Conservation (phyloP, 129 eudicot species). For the Flaveria ramosissima region DNA sequence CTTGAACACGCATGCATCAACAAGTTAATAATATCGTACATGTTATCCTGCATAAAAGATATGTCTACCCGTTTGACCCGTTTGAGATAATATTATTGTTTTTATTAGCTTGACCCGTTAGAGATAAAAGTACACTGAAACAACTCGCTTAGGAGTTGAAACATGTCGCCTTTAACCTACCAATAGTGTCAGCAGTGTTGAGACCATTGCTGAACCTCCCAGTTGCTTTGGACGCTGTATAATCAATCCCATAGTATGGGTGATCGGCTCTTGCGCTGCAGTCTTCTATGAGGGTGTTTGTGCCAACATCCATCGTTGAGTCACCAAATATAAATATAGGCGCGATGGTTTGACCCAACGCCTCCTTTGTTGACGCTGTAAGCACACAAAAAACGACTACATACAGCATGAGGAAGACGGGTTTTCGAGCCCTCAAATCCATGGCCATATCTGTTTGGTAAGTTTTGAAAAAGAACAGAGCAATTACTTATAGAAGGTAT, state of each 20-base stretch:
- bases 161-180: slow-evolving; percentile 22
- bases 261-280: slow-evolving; percentile 40
- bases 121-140: background rate
- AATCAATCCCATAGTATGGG: slow-evolving; percentile 57
- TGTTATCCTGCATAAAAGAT: background rate
- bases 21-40: background rate
- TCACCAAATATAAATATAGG: slow-evolving; percentile 50
- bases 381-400: slow-evolving; percentile 13
- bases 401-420: background rate
- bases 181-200: slow-evolving; percentile 42
- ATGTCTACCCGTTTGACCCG: background rate
- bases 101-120: background rate
- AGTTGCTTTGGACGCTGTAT: slow-evolving; percentile 32
- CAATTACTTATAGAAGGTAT: slow-evolving; percentile 27
- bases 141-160: background rate
- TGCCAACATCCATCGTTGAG: slow-evolving; percentile 51
- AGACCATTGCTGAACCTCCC: slow-evolving; percentile 60
- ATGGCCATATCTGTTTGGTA: slow-evolving; percentile 9
- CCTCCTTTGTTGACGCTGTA: slow-evolving; percentile 11
- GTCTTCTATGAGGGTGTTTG: slow-evolving; percentile 37
- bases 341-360: background rate
- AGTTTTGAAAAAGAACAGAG: slow-evolving; percentile 14
- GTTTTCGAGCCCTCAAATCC: slow-evolving; percentile 7
- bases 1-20: background rate
- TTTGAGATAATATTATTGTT: background rate